A percentile compares a stretch with the other conserved stretches of the same genome.
Conservation (phyloP, 305 asterid species). For the Fraxinus floribunda region DNA sequence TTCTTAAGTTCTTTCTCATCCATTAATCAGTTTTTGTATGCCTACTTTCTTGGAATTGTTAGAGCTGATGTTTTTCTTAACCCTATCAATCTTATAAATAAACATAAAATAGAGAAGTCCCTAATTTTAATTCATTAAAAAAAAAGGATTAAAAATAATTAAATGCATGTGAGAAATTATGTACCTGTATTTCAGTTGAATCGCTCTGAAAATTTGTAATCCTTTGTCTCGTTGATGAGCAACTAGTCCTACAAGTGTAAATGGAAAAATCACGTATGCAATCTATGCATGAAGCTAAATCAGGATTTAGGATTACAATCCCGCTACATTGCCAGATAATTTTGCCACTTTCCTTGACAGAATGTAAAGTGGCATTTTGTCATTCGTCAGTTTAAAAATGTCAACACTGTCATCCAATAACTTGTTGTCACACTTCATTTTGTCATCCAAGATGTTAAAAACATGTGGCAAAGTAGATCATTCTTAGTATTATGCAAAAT, state of each 20-base stretch:
- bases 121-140: background rate
- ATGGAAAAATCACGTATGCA: background rate
- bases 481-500: background rate
- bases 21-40: background rate
- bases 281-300: background rate
- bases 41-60: background rate
- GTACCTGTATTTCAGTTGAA: constrained; percentile 17
- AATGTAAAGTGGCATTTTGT: too few species aligned
- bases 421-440: too few species aligned
- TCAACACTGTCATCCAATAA: too few species aligned
- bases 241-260: background rate
- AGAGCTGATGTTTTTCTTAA: background rate
- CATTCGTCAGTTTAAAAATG: too few species aligned
- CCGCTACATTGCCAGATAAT: too few species aligned
- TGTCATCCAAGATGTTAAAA: too few species aligned
- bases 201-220: constrained; percentile 13
- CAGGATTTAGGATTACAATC: background rate
- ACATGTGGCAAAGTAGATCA: too few species aligned
- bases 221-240: background rate
- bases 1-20: background rate
- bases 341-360: too few species aligned
- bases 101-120: background rate
- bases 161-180: background rate
- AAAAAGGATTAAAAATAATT: background rate
- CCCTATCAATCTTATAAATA: background rate